Evolutionary conservation across 495 filamentous ascomycete genomes (phyloP).

Genomic region (Neurospora sp.): DNA sequence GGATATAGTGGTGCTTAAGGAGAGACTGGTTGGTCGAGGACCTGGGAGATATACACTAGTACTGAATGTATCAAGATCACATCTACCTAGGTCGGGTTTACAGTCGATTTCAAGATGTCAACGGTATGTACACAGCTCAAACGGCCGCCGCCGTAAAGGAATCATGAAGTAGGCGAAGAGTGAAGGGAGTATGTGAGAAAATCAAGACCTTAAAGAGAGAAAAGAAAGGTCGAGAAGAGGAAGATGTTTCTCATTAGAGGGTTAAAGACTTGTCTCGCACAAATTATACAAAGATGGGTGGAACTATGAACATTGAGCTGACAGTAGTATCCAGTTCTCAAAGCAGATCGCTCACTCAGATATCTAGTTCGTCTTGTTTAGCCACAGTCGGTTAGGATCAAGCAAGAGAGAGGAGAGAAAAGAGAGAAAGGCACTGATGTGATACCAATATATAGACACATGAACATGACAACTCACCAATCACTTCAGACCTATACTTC

Average conservation of each 20-base stretch:
- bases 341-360: not conserved
- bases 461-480: not conserved
- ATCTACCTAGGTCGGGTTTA: not conserved
- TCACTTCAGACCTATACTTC: not conserved
- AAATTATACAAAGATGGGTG: not conserved
- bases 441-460: not conserved
- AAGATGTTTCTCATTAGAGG: not conserved
- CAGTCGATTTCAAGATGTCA: not conserved
- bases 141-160: not conserved
- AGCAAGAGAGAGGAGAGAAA: not conserved
- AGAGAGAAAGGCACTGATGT: not conserved
- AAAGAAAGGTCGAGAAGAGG: not conserved
- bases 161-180: not conserved
- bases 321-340: not conserved
- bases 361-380: not conserved
- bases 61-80: not conserved
- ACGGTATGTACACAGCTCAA: no score
- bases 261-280: not conserved
- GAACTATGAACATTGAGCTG: not conserved
- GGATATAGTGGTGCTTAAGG: not conserved
- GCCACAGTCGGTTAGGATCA: not conserved
- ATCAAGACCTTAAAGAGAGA: not conserved
- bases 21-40: not conserved
- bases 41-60: not conserved
- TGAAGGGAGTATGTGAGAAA: not conserved